Conservation (phyloP, 805 yeast genomes). For the Candida fluviatilis region DNA sequence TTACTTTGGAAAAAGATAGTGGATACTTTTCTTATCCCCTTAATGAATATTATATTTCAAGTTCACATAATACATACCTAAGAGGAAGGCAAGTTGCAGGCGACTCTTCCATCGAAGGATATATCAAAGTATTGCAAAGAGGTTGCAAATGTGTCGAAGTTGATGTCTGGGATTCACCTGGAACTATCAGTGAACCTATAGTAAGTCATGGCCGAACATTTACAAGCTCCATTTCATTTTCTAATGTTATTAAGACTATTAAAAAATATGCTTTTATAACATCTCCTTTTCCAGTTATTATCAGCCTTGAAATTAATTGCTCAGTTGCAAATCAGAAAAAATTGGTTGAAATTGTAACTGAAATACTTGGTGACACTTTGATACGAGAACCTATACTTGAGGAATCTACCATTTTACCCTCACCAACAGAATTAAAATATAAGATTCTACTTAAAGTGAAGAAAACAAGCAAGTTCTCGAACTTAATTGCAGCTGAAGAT, state of each 20-base stretch:
- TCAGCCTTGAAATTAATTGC: constrained; percentile 86
- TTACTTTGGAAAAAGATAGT: constrained; percentile 8
- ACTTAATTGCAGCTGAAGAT: constrained; percentile 16
- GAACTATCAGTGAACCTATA: constrained; percentile 56
- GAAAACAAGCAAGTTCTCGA: constrained; percentile 32
- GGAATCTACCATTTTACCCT: constrained; percentile 46
- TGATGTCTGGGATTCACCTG: constrained; percentile 79
- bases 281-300: constrained; percentile 77
- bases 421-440: constrained; percentile 70
- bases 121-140: constrained; percentile 77
- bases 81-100: constrained; percentile 87
- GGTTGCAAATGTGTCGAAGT: constrained; percentile 96
- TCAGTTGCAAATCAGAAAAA: constrained; percentile 59
- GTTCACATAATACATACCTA: constrained; percentile 92
- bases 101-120: constrained; percentile 84
- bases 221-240: constrained; percentile 67
- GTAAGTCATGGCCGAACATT: constrained; percentile 89
- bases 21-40: constrained; percentile 49
- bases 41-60: constrained; percentile 82
- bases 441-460: constrained; percentile 77
- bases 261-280: constrained; percentile 85
- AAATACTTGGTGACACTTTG: constrained; percentile 57
- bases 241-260: constrained; percentile 67
- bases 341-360: constrained; percentile 49
- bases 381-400: constrained; percentile 37